Evolutionary conservation across 352 stramenopile species (phyloP).

Genomic region (Phytophthora capsici): DNA sequence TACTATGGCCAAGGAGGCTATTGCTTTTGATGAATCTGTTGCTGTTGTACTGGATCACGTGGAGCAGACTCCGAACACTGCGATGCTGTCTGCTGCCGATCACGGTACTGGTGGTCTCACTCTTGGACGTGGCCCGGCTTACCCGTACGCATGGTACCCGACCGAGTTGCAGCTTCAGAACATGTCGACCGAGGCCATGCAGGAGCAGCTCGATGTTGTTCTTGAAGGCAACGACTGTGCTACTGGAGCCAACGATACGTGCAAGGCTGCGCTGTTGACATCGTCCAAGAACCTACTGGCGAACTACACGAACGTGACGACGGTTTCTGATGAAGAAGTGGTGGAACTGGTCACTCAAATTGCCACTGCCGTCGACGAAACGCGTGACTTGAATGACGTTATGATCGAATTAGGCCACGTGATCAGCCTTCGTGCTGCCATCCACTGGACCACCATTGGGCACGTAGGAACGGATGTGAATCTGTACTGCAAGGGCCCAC

Average conservation of each 20-base stretch:
- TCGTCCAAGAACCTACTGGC: constrained; percentile 51
- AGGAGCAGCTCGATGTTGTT: constrained; percentile 40
- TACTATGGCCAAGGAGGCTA: constrained; percentile 72
- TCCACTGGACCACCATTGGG: constrained; percentile 69
- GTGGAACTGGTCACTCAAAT: constrained; percentile 10
- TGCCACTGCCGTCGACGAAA: constrained; percentile 42
- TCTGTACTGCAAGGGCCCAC: constrained; percentile 74
- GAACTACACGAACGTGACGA: constrained; percentile 57
- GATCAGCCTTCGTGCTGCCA: constrained; percentile 49
- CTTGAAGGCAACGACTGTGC: constrained; percentile 45
- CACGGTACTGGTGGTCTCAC: constrained; percentile 73
- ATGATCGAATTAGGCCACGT: constrained; percentile 64
- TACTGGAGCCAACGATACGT: constrained; percentile 43
- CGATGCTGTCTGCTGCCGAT: constrained; percentile 62
- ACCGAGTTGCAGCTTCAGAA: constrained; percentile 54
- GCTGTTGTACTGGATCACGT: constrained; percentile 68
- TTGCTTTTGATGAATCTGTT: constrained; percentile 75
- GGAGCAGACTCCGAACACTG: constrained; percentile 54
- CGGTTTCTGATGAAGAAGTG: constrained; percentile 6
- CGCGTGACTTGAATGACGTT: constrained; percentile 46
- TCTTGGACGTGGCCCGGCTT: constrained; percentile 41
- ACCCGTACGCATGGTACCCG: constrained; percentile 60
- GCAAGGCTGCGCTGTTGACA: constrained; percentile 48
- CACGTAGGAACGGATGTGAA: constrained; percentile 79
- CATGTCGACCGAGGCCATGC: constrained; percentile 71